Evolutionary conservation across 352 stramenopile species (phyloP), one percentile per base, ranked within the genome.

Genomic region (Pythium sp.): DNA sequence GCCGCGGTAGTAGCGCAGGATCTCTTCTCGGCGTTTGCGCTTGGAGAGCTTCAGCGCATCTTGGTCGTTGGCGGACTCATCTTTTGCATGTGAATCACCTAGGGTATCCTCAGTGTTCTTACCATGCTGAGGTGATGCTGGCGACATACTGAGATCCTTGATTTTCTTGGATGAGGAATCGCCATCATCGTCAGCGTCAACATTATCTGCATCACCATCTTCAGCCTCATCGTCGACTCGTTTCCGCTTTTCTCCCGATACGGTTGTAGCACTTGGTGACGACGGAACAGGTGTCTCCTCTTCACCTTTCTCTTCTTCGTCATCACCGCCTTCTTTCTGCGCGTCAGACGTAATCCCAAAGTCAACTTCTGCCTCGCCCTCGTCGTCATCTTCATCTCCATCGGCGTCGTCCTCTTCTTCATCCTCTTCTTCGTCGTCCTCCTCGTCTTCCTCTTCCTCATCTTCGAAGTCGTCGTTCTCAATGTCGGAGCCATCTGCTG

Each of bases 1-100:
- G 24, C 97, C 97, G 22, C 88, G 81, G 68, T 99, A 99, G 79
- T 99, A 99, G 26, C 87, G 72, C 30, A 94, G 76, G 51, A 98
- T 93, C 67, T 92, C 85, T 62, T 92, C 77, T 11, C 87, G 76
- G 24, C 87, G 84, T 36, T 82, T 76, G 22, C 84, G 77, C 53
- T 89, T 91, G n/a, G 72, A 68, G 58, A 77, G 67, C 57, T 80
- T 80, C 11, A 57, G 59, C 15, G 73, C 77, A 8, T 70, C 64
- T 24, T 49, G 3, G 62, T 74, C 72, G 65, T 62, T 55, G 20
- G 65, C 38, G n/a, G 49, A 11, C 1, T 26, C 22, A 43, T 65
- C 63, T 38, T 64, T 26, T n/a, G 14, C n/a, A 18, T 58, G 30
- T 4, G n/a, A 24, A 1, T 53, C 24, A n/a, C 2, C 22, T 46